Evolutionary conservation across 2,329 filamentous ascomycete species (phyloP), one percentile per base, ranked within the genome.

Genomic region (Colletotrichum sp.): DNA sequence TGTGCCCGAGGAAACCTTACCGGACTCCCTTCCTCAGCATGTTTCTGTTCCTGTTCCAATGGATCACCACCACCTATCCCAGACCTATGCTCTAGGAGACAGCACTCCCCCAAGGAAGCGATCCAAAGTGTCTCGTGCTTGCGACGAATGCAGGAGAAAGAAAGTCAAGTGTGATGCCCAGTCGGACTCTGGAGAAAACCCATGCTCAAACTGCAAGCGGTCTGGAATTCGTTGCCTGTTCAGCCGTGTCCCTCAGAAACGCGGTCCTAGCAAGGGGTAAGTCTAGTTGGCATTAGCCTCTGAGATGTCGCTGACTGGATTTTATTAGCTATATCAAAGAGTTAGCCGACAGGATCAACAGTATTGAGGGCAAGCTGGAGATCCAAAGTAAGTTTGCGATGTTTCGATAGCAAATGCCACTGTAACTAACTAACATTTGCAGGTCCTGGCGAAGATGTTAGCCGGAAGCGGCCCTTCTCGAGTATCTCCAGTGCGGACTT

Each of bases 131-230:
- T 97, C 95, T 13, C 91, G 95, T 48, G 96, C 95, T 3, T 98
- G 95, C 80, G 95, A 98, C 81, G 95, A 97, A 82, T 98, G 95
- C 82, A 90, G 96, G 58, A 91, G 95, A 71, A 97, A 97, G 85
- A 97, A 96, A 87, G 95, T 97, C 75, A 95, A 95, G 81, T 98
- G 96, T 80, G 95, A 98, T 85, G 94, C 95, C 6, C 91, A 92
- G 76, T 93, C 93, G 10, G 95, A 97, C 82, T 90, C 90, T 8
- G 93, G 92, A 18, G 91, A 94, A 22, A 91, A 93, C 74, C 93
- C 94, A 8, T 98, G 96, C 81, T 94, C 94, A 4, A 96, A 95
- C 80, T 98, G 96, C 83, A 92, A 93, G 70, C 91, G 95, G 69
- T 93, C 94, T 9, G 91, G 91, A n/a, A 91, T 93, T n/a, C 87